Percentiles rank a stretch among this genome's conserved stretches.
These are phyloP conservation scores for Carex kokanica DNA, from an alignment of 176 grass and related monocot genomes.

Conservation along the genomic window DNA sequence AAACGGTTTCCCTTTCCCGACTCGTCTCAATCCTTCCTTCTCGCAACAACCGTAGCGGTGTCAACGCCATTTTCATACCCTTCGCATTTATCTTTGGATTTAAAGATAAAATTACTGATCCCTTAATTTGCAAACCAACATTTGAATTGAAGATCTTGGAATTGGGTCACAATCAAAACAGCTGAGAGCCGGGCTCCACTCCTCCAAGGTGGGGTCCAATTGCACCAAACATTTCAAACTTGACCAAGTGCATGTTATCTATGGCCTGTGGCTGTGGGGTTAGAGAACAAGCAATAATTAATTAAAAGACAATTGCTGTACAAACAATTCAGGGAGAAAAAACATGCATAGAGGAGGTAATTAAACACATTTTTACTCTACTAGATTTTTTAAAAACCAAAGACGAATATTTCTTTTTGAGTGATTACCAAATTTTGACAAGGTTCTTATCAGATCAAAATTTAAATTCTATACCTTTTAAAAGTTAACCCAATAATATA, in stretches of 20 bases:
- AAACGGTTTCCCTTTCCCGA: constrained; percentile 7
- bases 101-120: neutral
- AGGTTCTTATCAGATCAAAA: neutral
- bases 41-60: no score
- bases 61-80: no score
- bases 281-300: neutral
- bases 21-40: no score
- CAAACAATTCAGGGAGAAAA: neutral
- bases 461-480: no score
- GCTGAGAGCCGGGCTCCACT: neutral
- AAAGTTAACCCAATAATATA: no score
- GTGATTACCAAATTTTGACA: neutral
- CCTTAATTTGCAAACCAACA: neutral
- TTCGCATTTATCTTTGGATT: neutral
- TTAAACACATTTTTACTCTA: no score
- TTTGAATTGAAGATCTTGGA: neutral
- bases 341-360: no score
- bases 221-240: constrained; percentile 17
- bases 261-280: neutral
- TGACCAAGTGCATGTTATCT: constrained; percentile 1
- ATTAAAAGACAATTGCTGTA: neutral
- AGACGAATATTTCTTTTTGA: neutral
- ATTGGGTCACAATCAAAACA: constrained; percentile 18
- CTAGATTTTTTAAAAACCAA: neutral
- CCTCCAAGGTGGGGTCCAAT: neutral